Evolutionary conservation across 345 rosid species (phyloP).

Genomic region (Salix dunnii): DNA sequence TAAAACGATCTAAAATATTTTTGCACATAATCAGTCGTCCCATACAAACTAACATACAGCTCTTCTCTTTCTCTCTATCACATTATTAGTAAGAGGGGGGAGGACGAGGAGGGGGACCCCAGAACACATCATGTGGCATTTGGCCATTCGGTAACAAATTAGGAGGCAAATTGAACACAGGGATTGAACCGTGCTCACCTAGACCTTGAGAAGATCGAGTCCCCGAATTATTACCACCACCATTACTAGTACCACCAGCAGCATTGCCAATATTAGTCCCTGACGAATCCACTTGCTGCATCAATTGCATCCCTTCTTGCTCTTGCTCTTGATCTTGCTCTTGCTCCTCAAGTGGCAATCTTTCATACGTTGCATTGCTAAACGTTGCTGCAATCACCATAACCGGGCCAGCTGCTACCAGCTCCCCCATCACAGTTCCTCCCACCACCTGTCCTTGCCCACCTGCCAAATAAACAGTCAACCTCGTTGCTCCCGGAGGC

Average conservation of each 20-base stretch:
- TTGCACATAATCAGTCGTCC: conserved; percentile 21
- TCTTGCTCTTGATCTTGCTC: conserved; percentile 22
- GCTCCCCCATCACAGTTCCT: conserved; percentile 62
- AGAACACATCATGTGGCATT: conserved; percentile 66
- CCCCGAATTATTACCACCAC: conserved; percentile 25
- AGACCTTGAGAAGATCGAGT: conserved; percentile 33
- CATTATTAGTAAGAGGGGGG: conserved; percentile 48
- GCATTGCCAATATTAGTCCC: conserved; percentile 13
- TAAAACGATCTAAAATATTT: conserved; percentile 12
- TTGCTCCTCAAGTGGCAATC: conserved; percentile 69
- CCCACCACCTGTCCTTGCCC: conserved; percentile 93
- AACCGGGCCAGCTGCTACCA: conserved; percentile 79
- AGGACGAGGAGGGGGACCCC: conserved; percentile 71
- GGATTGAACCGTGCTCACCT: conserved; percentile 46
- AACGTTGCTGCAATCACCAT: conserved; percentile 84
- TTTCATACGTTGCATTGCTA: conserved; percentile 73
- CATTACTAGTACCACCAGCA: neutral
- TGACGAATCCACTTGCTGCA: conserved; percentile 33
- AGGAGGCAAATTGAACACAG: conserved; percentile 64
- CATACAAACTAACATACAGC: conserved; percentile 9
- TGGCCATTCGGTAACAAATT: conserved; percentile 64
- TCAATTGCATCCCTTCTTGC: conserved; percentile 34
- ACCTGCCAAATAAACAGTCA: conserved; percentile 77
- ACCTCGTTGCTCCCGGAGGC: conserved; percentile 66
- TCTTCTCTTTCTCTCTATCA: neutral